Base-by-base conservation (phyloP, 352 stramenopile species). In the Albugo candida region DNA sequence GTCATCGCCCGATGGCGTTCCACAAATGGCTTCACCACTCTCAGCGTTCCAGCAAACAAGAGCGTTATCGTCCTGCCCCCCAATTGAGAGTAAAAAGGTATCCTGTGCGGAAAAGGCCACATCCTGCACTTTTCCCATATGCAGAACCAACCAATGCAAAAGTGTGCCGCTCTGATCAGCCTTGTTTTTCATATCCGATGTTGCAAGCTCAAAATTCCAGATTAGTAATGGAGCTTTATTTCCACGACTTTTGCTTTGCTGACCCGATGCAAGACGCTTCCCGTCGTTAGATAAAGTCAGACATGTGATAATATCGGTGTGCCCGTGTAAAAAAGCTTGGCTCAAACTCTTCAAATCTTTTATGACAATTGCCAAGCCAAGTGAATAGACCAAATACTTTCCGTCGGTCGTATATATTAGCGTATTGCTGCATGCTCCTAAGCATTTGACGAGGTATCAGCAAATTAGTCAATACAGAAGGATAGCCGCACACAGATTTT, bases 11-110 rank as follows among this genome's bases (percentile, higher is more conserved):
- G 88, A 92, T 27, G 82, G 84, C 13, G 74, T 94, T 41, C 89
- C 93, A 53, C 89, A 97, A 47, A 98, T 81, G 18, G 84, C 70
- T 47, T 84, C 68, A 24, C 88, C 87, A 0, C 58, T 87, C 34
- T 63, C 52, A 55, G 95, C 84, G 60, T 96, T 83, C 92, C 92
- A 97, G 51, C 96, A 92, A 19, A 97, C 92, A 36, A 98, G 69
- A 34, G 88, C 82, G 60, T 98, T 98, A 64, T 98, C 93, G 63
- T 98, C 93, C 52, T 95, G 84, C 14, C 92, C 92, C 20, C 93
- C 93, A 16, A 97, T 65, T 6, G 88, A 94, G 40, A 84, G 87
- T 13, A 98, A 63, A 49, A 85, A 97, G 36, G 67, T 73, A 48
- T 88, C 80, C 51, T 79, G 60, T 1, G 69, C 65, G 13, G 74